phyloP scores from a whole-genome alignment of 805 yeast species.

The Wickerhamiella hasegawae region DNA sequence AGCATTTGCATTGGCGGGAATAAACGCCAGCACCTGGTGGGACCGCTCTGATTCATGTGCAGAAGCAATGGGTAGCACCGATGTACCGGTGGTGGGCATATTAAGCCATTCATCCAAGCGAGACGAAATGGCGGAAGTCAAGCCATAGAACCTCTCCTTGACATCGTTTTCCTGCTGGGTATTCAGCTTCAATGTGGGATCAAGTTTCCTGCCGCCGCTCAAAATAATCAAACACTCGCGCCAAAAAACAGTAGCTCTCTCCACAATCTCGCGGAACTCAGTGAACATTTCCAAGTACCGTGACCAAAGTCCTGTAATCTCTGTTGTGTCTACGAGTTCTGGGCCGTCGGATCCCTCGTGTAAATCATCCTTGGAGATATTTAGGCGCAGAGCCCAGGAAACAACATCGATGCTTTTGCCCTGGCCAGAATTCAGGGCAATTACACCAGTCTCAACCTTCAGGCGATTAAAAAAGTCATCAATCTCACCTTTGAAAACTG shows the following conservation, averaged over 20 bases:
- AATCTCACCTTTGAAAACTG: conserved; percentile 25
- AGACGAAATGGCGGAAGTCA: neutral
- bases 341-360: neutral
- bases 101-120: neutral
- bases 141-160: neutral
- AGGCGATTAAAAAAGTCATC: conserved; percentile 27
- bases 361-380: neutral
- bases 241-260: conserved; percentile 11
- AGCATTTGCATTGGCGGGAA: conserved; percentile 52
- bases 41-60: conserved; percentile 3
- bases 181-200: conserved; percentile 2
- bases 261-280: conserved; percentile 7
- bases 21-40: conserved; percentile 26
- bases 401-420: conserved; percentile 3
- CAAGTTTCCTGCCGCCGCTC: conserved; percentile 3
- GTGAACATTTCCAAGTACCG: conserved; percentile 5
- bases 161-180: conserved; percentile 5
- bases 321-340: conserved; percentile 2
- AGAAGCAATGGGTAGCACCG: conserved; percentile 8
- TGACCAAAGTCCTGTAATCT: conserved; percentile 11
- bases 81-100: neutral
- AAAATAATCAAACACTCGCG: conserved; percentile 12
- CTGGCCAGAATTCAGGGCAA: neutral
- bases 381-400: conserved; percentile 6
- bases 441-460: conserved; percentile 8